A percentile compares a stretch with the other conserved stretches of the same genome.
Evolutionary conservation across 352 stramenopile genomes (phyloP).

Genomic region (Globisporangium lucens): DNA sequence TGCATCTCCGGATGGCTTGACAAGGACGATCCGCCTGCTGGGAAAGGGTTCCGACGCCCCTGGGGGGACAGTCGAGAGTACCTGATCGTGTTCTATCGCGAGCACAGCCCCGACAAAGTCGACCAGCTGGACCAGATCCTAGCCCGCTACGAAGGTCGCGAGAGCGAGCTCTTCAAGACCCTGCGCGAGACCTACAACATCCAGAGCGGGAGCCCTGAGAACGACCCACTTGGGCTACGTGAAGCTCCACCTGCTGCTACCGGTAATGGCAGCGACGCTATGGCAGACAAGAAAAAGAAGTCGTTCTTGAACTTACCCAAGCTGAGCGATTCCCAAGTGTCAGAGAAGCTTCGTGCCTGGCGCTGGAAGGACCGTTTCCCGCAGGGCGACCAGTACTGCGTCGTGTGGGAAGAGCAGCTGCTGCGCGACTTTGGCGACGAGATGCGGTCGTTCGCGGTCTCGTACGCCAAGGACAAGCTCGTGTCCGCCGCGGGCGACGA

Average conservation of each 20-base stretch:
- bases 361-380: slow-evolving; percentile 80
- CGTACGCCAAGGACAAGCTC: slow-evolving; percentile 45
- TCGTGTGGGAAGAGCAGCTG: slow-evolving; percentile 72
- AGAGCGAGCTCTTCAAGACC: background rate
- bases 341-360: slow-evolving; percentile 50
- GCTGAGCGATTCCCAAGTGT: background rate
- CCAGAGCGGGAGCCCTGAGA: slow-evolving; percentile 19
- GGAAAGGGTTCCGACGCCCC: background rate
- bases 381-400: slow-evolving; percentile 78
- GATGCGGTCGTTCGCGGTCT: slow-evolving; percentile 72
- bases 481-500: slow-evolving; percentile 62
- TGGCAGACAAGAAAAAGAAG: slow-evolving; percentile 4
- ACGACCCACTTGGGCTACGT: slow-evolving; percentile 43
- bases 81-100: background rate
- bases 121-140: background rate
- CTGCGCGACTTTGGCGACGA: slow-evolving; percentile 74
- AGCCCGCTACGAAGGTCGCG: background rate
- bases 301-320: slow-evolving; percentile 10
- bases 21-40: background rate
- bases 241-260: background rate
- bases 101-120: background rate
- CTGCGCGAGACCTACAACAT: background rate
- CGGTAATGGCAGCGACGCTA: background rate
- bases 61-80: background rate
- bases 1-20: background rate